phyloP scores from a whole-genome alignment of 148 eudicot genomes.

The Cornus florida region DNA sequence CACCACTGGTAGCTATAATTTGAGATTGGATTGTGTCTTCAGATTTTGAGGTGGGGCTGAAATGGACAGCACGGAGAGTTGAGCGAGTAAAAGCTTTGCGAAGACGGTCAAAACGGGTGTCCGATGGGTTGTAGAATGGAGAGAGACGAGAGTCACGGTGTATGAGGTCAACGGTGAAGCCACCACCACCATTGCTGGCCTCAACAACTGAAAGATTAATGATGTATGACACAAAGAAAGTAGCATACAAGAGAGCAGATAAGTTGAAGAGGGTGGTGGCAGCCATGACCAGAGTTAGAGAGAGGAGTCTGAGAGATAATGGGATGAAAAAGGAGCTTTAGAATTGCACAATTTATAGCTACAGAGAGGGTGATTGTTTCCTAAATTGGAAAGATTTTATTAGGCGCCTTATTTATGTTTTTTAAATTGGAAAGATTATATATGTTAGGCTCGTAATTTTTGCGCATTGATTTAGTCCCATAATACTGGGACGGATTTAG shows the following conservation, averaged over 20 bases:
- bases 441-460: too few relatives aligned
- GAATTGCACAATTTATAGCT: too few relatives aligned
- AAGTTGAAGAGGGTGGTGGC: not conserved
- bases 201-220: not conserved
- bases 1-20: slow-evolving; percentile 10
- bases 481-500: too few relatives aligned
- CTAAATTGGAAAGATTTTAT: too few relatives aligned
- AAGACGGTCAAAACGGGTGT: slow-evolving; percentile 19
- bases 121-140: slow-evolving; percentile 37
- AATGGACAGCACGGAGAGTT: not conserved
- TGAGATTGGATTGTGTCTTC: slow-evolving; percentile 13
- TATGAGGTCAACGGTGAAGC: slow-evolving; percentile 27
- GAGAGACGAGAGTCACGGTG: slow-evolving; percentile 39
- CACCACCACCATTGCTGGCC: slow-evolving; percentile 12
- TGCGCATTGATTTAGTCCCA: too few relatives aligned
- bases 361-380: too few relatives aligned
- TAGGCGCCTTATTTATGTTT: too few relatives aligned
- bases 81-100: slow-evolving; percentile 13
- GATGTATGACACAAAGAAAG: not conserved
- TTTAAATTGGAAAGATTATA: too few relatives aligned
- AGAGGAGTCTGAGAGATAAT: not conserved
- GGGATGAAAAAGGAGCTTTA: not conserved
- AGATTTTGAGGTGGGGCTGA: not conserved
- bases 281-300: not conserved
- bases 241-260: not conserved